A percentile compares a stretch with the other conserved stretches of the same genome.
phyloP scores from a whole-genome alignment of 2,329 filamentous ascomycete species.

The Cryphonectria carpinicola region DNA sequence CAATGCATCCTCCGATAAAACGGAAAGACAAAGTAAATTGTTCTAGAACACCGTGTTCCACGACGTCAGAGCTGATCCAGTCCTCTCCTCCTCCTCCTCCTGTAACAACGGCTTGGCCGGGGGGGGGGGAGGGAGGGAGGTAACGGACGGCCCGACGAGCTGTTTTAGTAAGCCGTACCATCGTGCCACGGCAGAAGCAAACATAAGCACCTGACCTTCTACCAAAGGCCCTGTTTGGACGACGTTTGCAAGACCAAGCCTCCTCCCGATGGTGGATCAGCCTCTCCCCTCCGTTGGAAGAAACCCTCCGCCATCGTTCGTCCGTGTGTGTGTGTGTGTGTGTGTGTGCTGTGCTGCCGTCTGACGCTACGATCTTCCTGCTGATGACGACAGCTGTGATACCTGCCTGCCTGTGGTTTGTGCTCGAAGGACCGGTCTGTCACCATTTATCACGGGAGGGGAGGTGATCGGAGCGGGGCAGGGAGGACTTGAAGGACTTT shows the following conservation, averaged over 20 bases:
- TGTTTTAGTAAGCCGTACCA: not conserved
- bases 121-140: no score
- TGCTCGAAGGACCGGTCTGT: not conserved
- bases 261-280: not conserved
- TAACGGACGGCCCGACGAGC: not conserved
- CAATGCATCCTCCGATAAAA: not conserved
- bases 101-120: not conserved
- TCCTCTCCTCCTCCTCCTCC: not conserved
- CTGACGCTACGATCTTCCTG: not conserved
- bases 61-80: not conserved
- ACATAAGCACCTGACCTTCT: not conserved
- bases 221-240: not conserved
- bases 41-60: constrained; percentile 1
- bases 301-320: not conserved
- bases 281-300: no score
- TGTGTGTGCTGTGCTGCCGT: not conserved
- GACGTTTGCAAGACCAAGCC: not conserved
- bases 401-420: not conserved
- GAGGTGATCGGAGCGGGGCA: not conserved
- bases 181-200: constrained; percentile 5
- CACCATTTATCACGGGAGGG: not conserved
- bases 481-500: not conserved
- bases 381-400: constrained; percentile 4
- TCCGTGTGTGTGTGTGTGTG: not conserved
- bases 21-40: not conserved